Conservation (phyloP, 805 yeast species). For the Vanderwaltozyma yarrowii region DNA sequence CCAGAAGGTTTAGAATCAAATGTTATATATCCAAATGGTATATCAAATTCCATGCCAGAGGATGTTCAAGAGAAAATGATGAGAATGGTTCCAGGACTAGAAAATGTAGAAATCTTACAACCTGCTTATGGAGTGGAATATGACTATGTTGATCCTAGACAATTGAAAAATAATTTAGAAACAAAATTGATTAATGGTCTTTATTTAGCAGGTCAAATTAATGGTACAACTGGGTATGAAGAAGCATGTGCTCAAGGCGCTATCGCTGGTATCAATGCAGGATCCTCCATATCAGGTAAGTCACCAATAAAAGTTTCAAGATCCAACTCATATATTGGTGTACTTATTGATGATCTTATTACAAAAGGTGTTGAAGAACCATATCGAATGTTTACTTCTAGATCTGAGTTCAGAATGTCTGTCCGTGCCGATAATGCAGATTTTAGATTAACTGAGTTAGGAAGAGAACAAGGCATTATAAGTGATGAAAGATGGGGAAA, state of each 20-base stretch:
- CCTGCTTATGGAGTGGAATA: slow-evolving; percentile 99
- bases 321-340: slow-evolving; percentile 85
- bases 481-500: slow-evolving; percentile 44
- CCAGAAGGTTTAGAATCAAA: slow-evolving; percentile 89
- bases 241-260: slow-evolving; percentile 98
- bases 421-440: slow-evolving; percentile 95
- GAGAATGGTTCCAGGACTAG: slow-evolving; percentile 76
- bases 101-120: slow-evolving; percentile 76
- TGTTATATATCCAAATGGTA: slow-evolving; percentile 92
- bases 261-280: slow-evolving; percentile 93
- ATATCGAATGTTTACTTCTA: slow-evolving; percentile 93
- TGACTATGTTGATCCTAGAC: slow-evolving; percentile 92
- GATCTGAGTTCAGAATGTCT: slow-evolving; percentile 86
- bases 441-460: slow-evolving; percentile 62
- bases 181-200: slow-evolving; percentile 72
- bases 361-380: slow-evolving; percentile 97
- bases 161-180: slow-evolving; percentile 64
- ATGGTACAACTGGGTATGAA: slow-evolving; percentile 98
- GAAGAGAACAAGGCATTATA: slow-evolving; percentile 58
- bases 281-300: slow-evolving; percentile 36
- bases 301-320: slow-evolving; percentile 48
- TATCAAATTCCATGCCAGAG: slow-evolving; percentile 91
- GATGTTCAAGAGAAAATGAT: slow-evolving; percentile 76
- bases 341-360: slow-evolving; percentile 83
- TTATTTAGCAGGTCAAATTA: slow-evolving; percentile 91